These are phyloP conservation scores for Hericium rajendrae DNA, from an alignment of 768 basidiomycete species.

Conservation along the genomic window DNA sequence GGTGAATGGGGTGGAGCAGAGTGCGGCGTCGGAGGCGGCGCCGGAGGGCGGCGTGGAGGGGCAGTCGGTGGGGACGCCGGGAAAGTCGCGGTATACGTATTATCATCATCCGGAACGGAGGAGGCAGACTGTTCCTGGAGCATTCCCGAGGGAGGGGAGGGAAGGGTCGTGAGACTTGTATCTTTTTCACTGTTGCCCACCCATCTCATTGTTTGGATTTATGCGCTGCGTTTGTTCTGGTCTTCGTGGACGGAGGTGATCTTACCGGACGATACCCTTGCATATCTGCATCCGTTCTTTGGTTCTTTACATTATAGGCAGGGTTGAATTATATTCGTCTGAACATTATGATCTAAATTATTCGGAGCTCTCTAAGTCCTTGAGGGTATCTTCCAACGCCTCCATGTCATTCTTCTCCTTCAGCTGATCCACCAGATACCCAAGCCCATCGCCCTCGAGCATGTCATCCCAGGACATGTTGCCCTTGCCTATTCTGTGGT, in stretches of 20 bases:
- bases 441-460: slow-evolving; percentile 11
- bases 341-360: neutral
- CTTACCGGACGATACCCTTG: neutral
- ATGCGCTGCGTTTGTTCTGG: neutral
- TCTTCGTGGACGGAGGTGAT: neutral
- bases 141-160: slow-evolving; percentile 28
- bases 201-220: neutral
- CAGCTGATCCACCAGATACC: slow-evolving; percentile 3
- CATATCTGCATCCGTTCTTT: neutral
- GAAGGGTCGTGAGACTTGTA: neutral
- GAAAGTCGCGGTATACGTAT: slow-evolving; percentile 55
- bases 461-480: slow-evolving; percentile 13
- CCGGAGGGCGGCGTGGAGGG: neutral
- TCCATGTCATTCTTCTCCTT: slow-evolving; percentile 5
- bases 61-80: slow-evolving; percentile 16
- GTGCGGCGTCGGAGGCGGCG: slow-evolving; percentile 3
- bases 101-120: slow-evolving; percentile 80
- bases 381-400: neutral
- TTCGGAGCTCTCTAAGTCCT: neutral
- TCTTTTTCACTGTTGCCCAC: too few species aligned
- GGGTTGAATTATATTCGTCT: neutral
- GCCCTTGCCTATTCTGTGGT: slow-evolving; percentile 14
- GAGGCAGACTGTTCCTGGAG: slow-evolving; percentile 48
- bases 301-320: neutral
- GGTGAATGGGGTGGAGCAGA: slow-evolving; percentile 36